Conservation (phyloP, 441 rosid species). For the Populus hybrid region DNA sequence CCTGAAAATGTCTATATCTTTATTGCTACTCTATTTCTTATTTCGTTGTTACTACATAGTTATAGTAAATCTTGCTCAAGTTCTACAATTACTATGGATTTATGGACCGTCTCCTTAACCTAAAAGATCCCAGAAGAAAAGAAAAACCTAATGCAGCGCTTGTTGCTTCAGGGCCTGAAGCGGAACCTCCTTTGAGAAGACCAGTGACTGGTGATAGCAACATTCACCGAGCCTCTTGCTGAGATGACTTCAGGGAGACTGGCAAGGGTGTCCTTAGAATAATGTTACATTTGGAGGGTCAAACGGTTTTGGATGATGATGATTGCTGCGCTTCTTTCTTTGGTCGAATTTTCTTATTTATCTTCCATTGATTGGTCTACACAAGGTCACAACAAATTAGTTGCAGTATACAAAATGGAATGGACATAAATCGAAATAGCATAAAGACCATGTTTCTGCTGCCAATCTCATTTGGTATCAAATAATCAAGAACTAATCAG, state of each 20-base stretch:
- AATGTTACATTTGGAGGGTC: not conserved
- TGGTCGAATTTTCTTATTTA: slow-evolving; percentile 27
- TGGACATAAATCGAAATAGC: slow-evolving; percentile 22
- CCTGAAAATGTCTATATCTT: no score
- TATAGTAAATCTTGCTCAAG: not conserved
- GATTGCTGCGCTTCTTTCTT: not conserved
- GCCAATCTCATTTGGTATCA: slow-evolving; percentile 20
- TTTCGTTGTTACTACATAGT: not conserved
- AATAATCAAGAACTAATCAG: slow-evolving; percentile 28
- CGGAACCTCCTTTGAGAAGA: not conserved
- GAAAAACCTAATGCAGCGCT: not conserved
- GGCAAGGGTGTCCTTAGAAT: not conserved
- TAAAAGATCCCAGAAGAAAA: not conserved
- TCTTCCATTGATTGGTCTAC: slow-evolving; percentile 28
- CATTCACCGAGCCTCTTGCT: not conserved
- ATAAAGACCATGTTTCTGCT: slow-evolving; percentile 31
- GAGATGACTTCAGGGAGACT: not conserved
- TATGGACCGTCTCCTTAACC: not conserved
- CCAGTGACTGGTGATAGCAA: not conserved
- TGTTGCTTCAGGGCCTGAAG: not conserved
- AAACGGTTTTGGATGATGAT: not conserved
- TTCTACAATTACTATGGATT: not conserved
- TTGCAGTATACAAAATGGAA: slow-evolving; percentile 35
- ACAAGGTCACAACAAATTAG: slow-evolving; percentile 36
- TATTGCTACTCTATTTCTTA: not conserved